These are phyloP conservation scores for Mycena epipterygia DNA, from an alignment of 768 basidiomycete genomes.

Conservation along the genomic window DNA sequence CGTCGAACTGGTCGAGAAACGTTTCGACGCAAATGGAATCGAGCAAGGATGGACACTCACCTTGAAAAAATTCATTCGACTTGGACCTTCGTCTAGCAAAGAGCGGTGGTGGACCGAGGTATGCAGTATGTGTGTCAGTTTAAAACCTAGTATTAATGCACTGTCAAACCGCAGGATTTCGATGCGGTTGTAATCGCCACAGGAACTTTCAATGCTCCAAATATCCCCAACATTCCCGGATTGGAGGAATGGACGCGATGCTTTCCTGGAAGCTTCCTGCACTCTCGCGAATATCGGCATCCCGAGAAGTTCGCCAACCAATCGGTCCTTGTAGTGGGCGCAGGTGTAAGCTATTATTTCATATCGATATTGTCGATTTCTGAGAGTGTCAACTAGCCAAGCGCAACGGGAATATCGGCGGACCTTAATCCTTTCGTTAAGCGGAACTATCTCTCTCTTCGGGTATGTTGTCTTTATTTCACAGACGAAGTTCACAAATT, in stretches of 20 bases:
- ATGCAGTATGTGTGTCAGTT: not conserved
- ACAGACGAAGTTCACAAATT: no score
- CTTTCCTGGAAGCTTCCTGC: constrained; percentile 46
- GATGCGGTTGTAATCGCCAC: constrained; percentile 38
- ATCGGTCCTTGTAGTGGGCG: constrained; percentile 49
- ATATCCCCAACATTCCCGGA: constrained; percentile 39
- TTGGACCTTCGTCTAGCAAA: constrained; percentile 25
- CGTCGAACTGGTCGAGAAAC: constrained; percentile 60
- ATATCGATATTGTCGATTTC: not conserved
- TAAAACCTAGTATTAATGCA: no score
- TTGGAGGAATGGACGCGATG: constrained; percentile 38
- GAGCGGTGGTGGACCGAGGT: constrained; percentile 38
- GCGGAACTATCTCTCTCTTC: constrained; percentile 39
- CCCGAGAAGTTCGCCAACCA: constrained; percentile 46
- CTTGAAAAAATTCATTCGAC: constrained; percentile 45
- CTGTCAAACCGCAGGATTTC: constrained; percentile 35
- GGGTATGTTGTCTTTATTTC: constrained; percentile 7
- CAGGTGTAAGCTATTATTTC: constrained; percentile 34
- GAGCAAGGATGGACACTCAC: constrained; percentile 53
- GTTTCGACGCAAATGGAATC: constrained; percentile 42
- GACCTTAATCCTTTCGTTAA: constrained; percentile 40
- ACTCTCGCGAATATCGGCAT: constrained; percentile 51
- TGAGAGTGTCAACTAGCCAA: constrained; percentile 21
- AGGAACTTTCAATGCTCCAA: constrained; percentile 36
- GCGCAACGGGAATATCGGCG: constrained; percentile 44